Base-by-base conservation (phyloP, 805 yeast species). In the Dipodascopsis uninucleata region DNA sequence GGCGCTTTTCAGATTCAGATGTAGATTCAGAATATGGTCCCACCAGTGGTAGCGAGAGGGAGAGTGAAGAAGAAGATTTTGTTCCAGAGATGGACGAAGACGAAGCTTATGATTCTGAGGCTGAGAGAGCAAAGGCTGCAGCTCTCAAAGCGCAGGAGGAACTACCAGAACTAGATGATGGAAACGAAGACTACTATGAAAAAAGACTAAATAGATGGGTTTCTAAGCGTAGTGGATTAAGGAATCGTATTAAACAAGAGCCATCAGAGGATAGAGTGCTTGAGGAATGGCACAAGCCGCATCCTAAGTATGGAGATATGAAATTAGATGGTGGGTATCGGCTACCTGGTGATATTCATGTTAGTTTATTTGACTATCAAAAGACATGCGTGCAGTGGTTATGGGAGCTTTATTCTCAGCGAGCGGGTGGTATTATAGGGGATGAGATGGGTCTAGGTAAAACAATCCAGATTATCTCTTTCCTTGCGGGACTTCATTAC, bases 391-490 rank as follows among this genome's bases (percentile, higher is more conserved):
- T 93, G 1, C 96, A 93, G 58, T 90, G 98, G 98, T 75, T 93
- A 1, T 89, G 94, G 82, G 98, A 93, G 60, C 69, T 93, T n/a
- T 82, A 85, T 58, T 73, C 79, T 17, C 97, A 93, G 62, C 79
- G 77, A 39, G 82, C 89, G 2, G 98, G 98, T 2, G 98, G 98
- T 0, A 93, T 93, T 18, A 75, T 93, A 31, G 97, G 97, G 21
- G 98, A 93, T 65, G 98, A 93, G 63, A 93, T 93, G 98, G 98
- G 98, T 0, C 67, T 93, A 14, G 98, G 98, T 1, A 93, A 93
- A 60, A 93, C 98, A 0, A 83, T 93, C 39, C 97, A 93, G 61
- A 77, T 93, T 6, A 87, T 88, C 34, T 79, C 97, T 1, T 93
- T 90, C 62, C 59, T 93, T 6, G 97, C 97, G 0, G 93, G 95